A percentile compares a stretch with the other conserved stretches of the same genome.
Evolutionary conservation across 305 asterid genomes (phyloP).

Genomic region (Nicotiana rustica): DNA sequence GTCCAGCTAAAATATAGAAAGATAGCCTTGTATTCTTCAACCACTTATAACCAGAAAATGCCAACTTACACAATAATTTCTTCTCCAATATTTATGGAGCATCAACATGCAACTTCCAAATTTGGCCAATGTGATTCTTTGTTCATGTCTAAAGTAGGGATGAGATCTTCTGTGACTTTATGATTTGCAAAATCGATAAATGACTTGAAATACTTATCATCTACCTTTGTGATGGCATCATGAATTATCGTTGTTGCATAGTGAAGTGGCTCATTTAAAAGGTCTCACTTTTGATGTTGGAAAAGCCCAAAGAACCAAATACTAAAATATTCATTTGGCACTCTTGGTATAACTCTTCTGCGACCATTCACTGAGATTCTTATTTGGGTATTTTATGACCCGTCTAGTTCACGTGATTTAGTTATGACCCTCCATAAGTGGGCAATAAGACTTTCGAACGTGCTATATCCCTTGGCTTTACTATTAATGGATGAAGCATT

Average conservation of each 20-base stretch:
- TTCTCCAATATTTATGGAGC: too few relatives aligned
- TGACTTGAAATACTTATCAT: slow-evolving; percentile 70
- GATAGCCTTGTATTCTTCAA: too few relatives aligned
- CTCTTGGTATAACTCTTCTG: slow-evolving; percentile 53
- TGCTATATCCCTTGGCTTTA: too few relatives aligned
- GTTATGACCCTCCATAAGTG: slow-evolving; percentile 63
- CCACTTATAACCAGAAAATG: too few relatives aligned
- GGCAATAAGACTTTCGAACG: neutral
- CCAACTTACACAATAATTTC: too few relatives aligned
- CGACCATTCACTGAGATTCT: slow-evolving; percentile 75
- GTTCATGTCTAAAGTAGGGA: slow-evolving; percentile 57
- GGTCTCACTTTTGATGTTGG: slow-evolving; percentile 51
- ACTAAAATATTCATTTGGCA: too few relatives aligned
- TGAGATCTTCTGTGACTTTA: slow-evolving; percentile 55
- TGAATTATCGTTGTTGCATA: slow-evolving; percentile 64
- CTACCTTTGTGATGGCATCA: slow-evolving; percentile 56
- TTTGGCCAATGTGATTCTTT: slow-evolving; percentile 68
- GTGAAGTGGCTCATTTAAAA: slow-evolving; percentile 49
- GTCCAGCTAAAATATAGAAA: too few relatives aligned
- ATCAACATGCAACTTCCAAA: slow-evolving; percentile 56
- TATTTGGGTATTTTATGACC: slow-evolving; percentile 56
- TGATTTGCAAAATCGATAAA: slow-evolving; percentile 70
- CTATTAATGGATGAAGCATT: too few relatives aligned
- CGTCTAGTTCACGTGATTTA: slow-evolving; percentile 60
- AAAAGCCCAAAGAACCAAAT: too few relatives aligned